Evolutionary conservation across 164 flowering plant species (phyloP).

Genomic region (Piper betle): DNA sequence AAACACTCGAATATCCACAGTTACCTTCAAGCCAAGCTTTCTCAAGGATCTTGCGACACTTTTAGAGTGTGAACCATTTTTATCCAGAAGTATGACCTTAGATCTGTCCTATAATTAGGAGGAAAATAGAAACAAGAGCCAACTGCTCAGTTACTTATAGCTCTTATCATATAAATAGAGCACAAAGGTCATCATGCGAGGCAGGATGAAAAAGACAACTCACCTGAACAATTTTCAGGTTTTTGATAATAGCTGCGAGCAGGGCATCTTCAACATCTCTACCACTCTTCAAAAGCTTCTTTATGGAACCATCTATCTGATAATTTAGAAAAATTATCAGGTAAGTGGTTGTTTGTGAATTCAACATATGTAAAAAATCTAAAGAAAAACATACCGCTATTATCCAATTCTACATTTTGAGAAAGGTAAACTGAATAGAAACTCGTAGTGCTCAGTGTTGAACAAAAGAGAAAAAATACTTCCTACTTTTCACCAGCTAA

Average conservation of each 20-base stretch:
- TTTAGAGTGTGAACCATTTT: conserved; percentile 75
- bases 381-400: neutral
- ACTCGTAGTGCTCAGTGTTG: neutral
- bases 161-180: neutral
- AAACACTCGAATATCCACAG: conserved; percentile 9
- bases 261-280: conserved; percentile 58
- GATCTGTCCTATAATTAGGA: conserved; percentile 68
- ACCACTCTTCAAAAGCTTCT: conserved; percentile 50
- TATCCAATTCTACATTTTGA: neutral
- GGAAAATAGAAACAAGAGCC: conserved; percentile 14
- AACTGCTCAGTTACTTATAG: conserved; percentile 6
- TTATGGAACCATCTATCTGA: conserved; percentile 53
- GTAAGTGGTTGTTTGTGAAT: neutral
- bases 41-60: conserved; percentile 83
- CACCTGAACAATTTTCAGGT: conserved; percentile 73
- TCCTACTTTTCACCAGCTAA: neutral
- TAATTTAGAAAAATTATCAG: conserved; percentile 1
- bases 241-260: conserved; percentile 58
- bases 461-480: neutral
- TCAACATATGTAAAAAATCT: neutral
- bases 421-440: neutral
- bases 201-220: conserved; percentile 7
- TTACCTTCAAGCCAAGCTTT: conserved; percentile 76
- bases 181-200: too few relatives aligned
- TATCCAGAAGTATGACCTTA: conserved; percentile 83